Conservation (phyloP, 2,329 filamentous ascomycete species). For the Monosporascus ibericus region DNA sequence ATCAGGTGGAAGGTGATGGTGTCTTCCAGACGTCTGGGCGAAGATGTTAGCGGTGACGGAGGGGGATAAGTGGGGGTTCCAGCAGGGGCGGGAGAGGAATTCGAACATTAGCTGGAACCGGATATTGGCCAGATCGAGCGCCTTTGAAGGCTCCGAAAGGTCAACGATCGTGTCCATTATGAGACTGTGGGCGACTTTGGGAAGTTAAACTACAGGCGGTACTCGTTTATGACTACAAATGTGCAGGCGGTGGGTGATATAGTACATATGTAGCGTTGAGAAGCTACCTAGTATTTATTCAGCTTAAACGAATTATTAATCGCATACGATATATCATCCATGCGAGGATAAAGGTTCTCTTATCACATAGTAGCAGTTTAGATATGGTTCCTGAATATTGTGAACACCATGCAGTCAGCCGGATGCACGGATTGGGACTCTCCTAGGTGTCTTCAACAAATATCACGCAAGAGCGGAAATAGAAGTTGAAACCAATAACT, state of each 20-base stretch:
- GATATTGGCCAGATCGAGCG: slow-evolving; percentile 85
- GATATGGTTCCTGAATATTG: no score
- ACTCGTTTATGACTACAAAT: no score
- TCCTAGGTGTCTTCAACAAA: no score
- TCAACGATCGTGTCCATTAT: slow-evolving; percentile 87
- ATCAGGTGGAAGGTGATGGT: slow-evolving; percentile 97
- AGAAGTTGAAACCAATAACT: no score
- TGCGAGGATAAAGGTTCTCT: no score
- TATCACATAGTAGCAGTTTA: no score
- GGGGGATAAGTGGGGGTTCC: slow-evolving; percentile 1
- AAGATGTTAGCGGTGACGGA: slow-evolving; percentile 4
- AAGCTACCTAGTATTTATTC: no score
- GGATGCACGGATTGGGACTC: no score
- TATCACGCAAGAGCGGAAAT: no score
- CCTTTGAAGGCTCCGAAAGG: slow-evolving; percentile 75
- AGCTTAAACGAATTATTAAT: no score
- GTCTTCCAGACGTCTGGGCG: slow-evolving; percentile 79
- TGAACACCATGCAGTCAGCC: no score
- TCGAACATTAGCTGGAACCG: slow-evolving; percentile 87
- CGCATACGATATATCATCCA: no score
- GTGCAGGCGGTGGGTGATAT: neutral
- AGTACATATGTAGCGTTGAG: neutral
- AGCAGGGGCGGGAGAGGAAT: neutral
- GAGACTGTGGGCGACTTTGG: neutral
- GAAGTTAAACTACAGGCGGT: neutral